Percentiles rank a stretch among this genome's conserved stretches.
These are phyloP conservation scores for Benincasa hispida DNA, from an alignment of 306 rosid genomes.

Conservation along the genomic window DNA sequence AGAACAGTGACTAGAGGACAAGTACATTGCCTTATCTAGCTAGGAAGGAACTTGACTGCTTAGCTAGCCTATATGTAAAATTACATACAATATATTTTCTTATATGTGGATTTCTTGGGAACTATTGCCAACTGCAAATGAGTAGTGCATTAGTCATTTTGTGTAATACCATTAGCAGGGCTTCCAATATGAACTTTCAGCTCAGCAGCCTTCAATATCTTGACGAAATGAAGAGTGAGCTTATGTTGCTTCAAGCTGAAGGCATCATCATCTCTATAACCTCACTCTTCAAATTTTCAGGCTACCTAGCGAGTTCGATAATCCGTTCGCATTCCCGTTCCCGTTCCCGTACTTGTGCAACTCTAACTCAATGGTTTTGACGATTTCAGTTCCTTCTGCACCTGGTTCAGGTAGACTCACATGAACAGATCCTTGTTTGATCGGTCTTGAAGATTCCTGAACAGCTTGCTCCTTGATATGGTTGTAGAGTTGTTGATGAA, in stretches of 20 bases:
- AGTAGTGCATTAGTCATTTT: not conserved
- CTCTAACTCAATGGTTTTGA: slow-evolving; percentile 52
- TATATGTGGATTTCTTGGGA: slow-evolving; percentile 5
- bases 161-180: slow-evolving; percentile 1
- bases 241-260: not conserved
- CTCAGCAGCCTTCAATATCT: not conserved
- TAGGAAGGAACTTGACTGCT: slow-evolving; percentile 15
- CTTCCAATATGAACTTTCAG: not conserved
- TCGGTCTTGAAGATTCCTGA: slow-evolving; percentile 27
- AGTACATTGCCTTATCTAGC: slow-evolving; percentile 11
- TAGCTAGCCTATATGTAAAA: slow-evolving; percentile 21
- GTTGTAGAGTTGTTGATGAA: slow-evolving; percentile 76
- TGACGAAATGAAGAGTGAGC: not conserved
- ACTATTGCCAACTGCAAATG: not conserved
- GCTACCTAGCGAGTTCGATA: slow-evolving; percentile 24
- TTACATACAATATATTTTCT: slow-evolving; percentile 19
- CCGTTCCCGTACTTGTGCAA: slow-evolving; percentile 31
- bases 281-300: slow-evolving; percentile 17
- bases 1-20: not conserved
- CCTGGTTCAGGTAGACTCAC: slow-evolving; percentile 64
- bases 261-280: not conserved
- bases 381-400: slow-evolving; percentile 40
- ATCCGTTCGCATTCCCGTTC: not conserved
- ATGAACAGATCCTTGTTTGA: slow-evolving; percentile 82
- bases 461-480: slow-evolving; percentile 54